Conservation (phyloP, 108 stramenopile genomes). For the Craspedostauros australis region DNA sequence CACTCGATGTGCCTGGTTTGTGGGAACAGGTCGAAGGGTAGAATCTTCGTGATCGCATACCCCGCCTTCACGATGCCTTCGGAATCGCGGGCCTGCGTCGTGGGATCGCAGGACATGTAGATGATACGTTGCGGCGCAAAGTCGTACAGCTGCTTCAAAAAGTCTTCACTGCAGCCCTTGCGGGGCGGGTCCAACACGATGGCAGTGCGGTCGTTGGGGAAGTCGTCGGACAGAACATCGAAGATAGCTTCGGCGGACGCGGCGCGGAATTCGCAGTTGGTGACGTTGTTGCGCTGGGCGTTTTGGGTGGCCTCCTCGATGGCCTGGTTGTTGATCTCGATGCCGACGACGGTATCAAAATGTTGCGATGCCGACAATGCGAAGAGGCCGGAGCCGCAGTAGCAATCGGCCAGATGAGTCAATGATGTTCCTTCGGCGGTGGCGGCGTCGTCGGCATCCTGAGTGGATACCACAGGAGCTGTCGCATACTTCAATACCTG, state of each 20-base stretch:
- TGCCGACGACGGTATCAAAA: slow-evolving; percentile 87
- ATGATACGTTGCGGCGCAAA: slow-evolving; percentile 87
- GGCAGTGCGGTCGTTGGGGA: slow-evolving; percentile 76
- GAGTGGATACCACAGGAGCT: slow-evolving; percentile 1
- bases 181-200: slow-evolving; percentile 97
- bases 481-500: slow-evolving; percentile 62
- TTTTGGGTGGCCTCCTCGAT: slow-evolving; percentile 82
- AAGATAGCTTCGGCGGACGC: slow-evolving; percentile 92
- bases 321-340: slow-evolving; percentile 88
- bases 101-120: slow-evolving; percentile 95
- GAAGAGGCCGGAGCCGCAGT: slow-evolving; percentile 97
- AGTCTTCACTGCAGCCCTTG: slow-evolving; percentile 88
- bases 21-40: slow-evolving; percentile 94
- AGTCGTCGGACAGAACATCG: slow-evolving; percentile 46
- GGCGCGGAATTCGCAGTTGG: slow-evolving; percentile 81
- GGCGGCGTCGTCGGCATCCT: not conserved
- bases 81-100: slow-evolving; percentile 95
- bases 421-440: slow-evolving; percentile 27
- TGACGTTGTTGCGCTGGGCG: slow-evolving; percentile 74
- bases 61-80: slow-evolving; percentile 70
- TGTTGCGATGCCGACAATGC: slow-evolving; percentile 58
- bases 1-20: slow-evolving; percentile 97
- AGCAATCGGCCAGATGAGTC: slow-evolving; percentile 90
- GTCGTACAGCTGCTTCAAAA: slow-evolving; percentile 83
- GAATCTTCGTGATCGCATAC: slow-evolving; percentile 74